Conservation (phyloP, 2,329 filamentous ascomycete genomes). For the Penicillium crustosum region DNA sequence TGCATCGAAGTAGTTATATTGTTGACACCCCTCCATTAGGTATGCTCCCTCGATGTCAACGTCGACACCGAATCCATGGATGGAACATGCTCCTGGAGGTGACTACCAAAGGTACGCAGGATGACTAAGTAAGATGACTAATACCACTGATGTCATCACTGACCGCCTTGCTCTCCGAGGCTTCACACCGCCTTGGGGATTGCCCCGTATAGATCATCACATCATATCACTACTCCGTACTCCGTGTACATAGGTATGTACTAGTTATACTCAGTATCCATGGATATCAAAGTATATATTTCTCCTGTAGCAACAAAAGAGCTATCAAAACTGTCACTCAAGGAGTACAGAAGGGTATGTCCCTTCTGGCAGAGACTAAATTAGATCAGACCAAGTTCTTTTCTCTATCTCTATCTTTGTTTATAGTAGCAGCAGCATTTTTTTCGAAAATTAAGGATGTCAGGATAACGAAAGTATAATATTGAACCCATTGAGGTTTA, state of each 20-base stretch:
- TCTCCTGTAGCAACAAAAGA: not conserved
- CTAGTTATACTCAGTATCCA: no score
- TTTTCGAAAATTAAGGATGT: no score
- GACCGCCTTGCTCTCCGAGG: conserved; percentile 1
- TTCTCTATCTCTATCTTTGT: not conserved
- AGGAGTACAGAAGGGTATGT: not conserved
- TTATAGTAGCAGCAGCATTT: no score
- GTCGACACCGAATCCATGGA: not conserved
- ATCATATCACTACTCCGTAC: no score
- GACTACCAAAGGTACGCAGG: no score
- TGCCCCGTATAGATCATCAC: not conserved
- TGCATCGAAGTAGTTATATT: not conserved
- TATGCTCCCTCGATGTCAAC: not conserved
- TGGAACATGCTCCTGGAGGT: no score
- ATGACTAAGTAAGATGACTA: not conserved
- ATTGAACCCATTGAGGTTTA: not conserved
- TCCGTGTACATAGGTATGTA: no score
- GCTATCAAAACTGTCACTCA: not conserved
- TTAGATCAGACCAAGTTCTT: not conserved
- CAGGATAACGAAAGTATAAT: not conserved
- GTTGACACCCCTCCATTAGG: not conserved
- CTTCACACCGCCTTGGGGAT: not conserved
- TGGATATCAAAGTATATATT: not conserved
- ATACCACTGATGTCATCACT: conserved; percentile 5
- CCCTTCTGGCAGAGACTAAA: not conserved